A percentile compares a stretch with the other conserved stretches of the same genome.
These are phyloP conservation scores for Flagelloscypha sp. DNA, from an alignment of 768 basidiomycete species.

Conservation along the genomic window DNA sequence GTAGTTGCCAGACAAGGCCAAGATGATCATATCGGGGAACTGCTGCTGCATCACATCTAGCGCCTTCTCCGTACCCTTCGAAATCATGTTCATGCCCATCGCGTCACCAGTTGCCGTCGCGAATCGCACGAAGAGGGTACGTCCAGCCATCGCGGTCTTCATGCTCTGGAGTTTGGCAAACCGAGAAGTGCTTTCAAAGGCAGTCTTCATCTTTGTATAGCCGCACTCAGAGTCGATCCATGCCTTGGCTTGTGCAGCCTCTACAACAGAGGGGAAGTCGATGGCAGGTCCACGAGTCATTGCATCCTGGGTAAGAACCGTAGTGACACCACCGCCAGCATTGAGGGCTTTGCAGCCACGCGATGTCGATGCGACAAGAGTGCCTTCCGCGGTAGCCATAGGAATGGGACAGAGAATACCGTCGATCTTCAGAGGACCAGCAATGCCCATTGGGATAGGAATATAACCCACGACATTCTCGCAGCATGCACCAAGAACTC, in stretches of 20 bases:
- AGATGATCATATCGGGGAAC: constrained; percentile 87
- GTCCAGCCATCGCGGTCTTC: constrained; percentile 87
- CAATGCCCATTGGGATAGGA: constrained; percentile 92
- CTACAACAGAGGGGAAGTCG: constrained; percentile 77
- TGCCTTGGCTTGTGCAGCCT: constrained; percentile 75
- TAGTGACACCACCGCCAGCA: constrained; percentile 89
- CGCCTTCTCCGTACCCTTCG: constrained; percentile 94
- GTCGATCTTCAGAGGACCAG: constrained; percentile 90
- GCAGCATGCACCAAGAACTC: constrained; percentile 94
- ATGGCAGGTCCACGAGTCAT: constrained; percentile 99
- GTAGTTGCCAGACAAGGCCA: constrained; percentile 94
- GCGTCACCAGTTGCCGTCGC: constrained; percentile 94
- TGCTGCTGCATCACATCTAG: constrained; percentile 66
- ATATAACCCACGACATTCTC: constrained; percentile 98
- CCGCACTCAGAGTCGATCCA: constrained; percentile 87
- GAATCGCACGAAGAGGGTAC: constrained; percentile 89
- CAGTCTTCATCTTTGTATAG: constrained; percentile 61
- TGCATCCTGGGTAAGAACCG: constrained; percentile 83
- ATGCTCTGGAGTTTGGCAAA: constrained; percentile 82
- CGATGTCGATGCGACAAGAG: constrained; percentile 93
- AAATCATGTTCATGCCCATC: constrained; percentile 99
- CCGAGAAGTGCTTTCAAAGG: constrained; percentile 91
- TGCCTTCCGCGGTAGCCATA: constrained; percentile 99
- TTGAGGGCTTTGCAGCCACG: constrained; percentile 98
- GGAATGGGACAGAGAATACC: constrained; percentile 81